phyloP scores from a whole-genome alignment of 2,329 filamentous ascomycete genomes.

The Phialophora chinensis region DNA sequence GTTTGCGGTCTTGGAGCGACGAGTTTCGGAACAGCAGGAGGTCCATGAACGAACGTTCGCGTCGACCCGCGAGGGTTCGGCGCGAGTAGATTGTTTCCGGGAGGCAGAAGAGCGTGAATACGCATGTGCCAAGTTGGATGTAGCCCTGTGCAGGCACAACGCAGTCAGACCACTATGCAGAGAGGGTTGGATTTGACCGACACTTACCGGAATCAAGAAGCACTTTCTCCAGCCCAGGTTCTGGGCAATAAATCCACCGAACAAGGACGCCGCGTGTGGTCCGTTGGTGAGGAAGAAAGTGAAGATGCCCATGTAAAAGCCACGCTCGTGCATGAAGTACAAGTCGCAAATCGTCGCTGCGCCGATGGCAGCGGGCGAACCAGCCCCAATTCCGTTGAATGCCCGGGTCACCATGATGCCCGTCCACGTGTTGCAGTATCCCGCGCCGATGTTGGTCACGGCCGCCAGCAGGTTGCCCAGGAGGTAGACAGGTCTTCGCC shows the following conservation, averaged over 20 bases:
- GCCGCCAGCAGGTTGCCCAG: constrained; percentile 28
- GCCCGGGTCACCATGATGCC: constrained; percentile 32
- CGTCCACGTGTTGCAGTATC: constrained; percentile 33
- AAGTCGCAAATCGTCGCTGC: constrained; percentile 70
- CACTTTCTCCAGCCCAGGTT: constrained; percentile 38
- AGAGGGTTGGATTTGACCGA: neutral
- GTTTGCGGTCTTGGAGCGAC: constrained; percentile 22
- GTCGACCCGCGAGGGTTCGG: constrained; percentile 12
- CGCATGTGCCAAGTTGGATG: constrained; percentile 32
- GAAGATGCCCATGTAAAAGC: constrained; percentile 33
- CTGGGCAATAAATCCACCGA: constrained; percentile 39
- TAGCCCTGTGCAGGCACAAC: constrained; percentile 14
- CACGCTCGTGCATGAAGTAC: constrained; percentile 55
- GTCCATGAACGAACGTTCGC: constrained; percentile 23
- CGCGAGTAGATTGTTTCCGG: constrained; percentile 31
- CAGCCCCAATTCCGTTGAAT: constrained; percentile 32
- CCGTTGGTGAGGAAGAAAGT: constrained; percentile 40
- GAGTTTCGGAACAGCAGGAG: constrained; percentile 24
- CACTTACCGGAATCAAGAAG: constrained; percentile 32
- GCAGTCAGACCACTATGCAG: neutral
- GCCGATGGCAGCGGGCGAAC: constrained; percentile 53
- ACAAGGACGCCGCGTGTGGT: constrained; percentile 38
- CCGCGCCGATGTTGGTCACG: constrained; percentile 34
- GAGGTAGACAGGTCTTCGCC: constrained; percentile 37
- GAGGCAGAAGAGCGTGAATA: constrained; percentile 34